Evolutionary conservation across 2,329 filamentous ascomycete species (phyloP), one percentile per base, ranked within the genome.

Genomic region (Calonectria leucothoes): DNA sequence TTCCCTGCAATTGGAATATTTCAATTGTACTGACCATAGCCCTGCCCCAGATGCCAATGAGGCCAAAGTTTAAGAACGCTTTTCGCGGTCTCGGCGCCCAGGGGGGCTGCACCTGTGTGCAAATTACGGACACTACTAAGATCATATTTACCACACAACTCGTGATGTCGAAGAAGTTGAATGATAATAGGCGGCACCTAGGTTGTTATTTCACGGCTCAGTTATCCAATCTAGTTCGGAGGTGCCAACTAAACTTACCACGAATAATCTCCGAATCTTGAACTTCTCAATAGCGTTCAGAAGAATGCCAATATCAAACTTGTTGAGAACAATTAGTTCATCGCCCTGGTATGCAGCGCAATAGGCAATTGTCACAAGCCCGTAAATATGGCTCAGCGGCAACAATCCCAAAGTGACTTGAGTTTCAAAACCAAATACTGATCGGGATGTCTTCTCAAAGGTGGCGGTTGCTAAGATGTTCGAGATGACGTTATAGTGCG

Each of bases 381-480:
- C 91, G 82, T 96, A 97, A 75, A 97, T 97, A 79, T 97, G 95
- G 76, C 93, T 95, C 80, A 95, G 91, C 0, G 94, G 94, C 0
- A 96, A 86, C 20, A 96, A 86, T 6, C 94, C 94, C 0, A 96
- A 88, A 1, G 83, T 85, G 23, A 89, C 83, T 71, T 89, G 84
- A 0, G 83, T 87, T 14, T 82, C 82, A 51, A 89, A 73, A 15
- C 81, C 82, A 4, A 81, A 77, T 35, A 81, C 77, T 74, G 84
- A 81, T 73, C 87, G 82, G n/a, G 82, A 68, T 68, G 85, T 77
- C 73, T 81, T 57, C 65, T 89, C 83, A 68, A 82, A 91, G 0
- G 87, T 80, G 8, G 80, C 81, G 68, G 92, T 87, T 81, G 95
- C 94, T 57, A 95, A 79, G 0, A 91, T 89, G 81, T 96, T 96